A percentile compares a stretch with the other conserved stretches of the same genome.
These are phyloP conservation scores for Monilinia laxa DNA, from an alignment of 2,329 filamentous ascomycete genomes.

Conservation along the genomic window DNA sequence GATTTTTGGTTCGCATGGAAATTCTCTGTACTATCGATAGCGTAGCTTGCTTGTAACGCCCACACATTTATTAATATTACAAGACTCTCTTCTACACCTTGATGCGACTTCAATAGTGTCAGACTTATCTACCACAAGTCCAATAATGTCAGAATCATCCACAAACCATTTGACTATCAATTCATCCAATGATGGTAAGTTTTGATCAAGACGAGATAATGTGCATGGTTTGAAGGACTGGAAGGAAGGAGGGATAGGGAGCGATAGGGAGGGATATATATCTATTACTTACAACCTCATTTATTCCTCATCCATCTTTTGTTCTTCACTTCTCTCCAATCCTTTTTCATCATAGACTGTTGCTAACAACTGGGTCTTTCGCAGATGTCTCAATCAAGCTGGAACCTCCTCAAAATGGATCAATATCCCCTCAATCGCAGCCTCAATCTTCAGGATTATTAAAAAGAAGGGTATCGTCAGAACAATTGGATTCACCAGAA, in stretches of 20 bases:
- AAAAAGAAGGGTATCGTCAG: slow-evolving; percentile 15
- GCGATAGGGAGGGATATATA: too few relatives aligned
- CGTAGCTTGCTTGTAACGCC: neutral
- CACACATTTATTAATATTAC: neutral
- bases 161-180: neutral
- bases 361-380: neutral
- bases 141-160: slow-evolving; percentile 14
- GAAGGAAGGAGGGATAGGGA: too few relatives aligned
- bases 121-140: slow-evolving; percentile 7
- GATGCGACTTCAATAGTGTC: slow-evolving; percentile 18
- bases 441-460: slow-evolving; percentile 5
- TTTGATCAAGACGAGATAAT: neutral
- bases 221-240: neutral
- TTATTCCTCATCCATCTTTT: neutral
- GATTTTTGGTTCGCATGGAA: neutral
- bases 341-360: too few relatives aligned
- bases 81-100: neutral
- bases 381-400: slow-evolving; percentile 19
- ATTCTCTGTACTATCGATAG: slow-evolving; percentile 7
- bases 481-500: slow-evolving; percentile 15
- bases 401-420: neutral
- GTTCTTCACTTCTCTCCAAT: too few relatives aligned
- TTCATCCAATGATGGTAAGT: slow-evolving; percentile 15
- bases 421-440: neutral
- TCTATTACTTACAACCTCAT: neutral